Evolutionary conservation across 1,139 yeast genomes (phyloP).

Genomic region (Zygoascus hellenicus): DNA sequence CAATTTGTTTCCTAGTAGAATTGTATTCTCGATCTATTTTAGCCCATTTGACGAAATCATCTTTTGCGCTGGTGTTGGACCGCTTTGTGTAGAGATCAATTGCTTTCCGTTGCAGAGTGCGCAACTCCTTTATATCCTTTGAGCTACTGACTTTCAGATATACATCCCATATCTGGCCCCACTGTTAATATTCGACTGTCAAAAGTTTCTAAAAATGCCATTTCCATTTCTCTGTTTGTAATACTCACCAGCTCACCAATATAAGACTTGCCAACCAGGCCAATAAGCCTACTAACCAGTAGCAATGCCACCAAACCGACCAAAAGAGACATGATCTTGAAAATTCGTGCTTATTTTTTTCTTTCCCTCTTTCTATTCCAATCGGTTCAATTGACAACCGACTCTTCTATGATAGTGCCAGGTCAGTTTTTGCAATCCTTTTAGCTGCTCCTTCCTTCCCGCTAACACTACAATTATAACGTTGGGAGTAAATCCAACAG

Average conservation of each 20-base stretch:
- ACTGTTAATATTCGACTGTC: not conserved
- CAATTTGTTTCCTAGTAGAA: slow-evolving; percentile 50
- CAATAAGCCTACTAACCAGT: slow-evolving; percentile 1
- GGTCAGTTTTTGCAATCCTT: too few species aligned
- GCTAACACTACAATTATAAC: too few species aligned
- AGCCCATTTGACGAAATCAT: slow-evolving; percentile 95
- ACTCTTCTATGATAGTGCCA: too few species aligned
- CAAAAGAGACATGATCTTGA: slow-evolving; percentile 1
- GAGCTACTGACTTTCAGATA: slow-evolving; percentile 38
- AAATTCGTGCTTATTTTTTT: too few species aligned
- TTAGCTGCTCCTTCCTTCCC: too few species aligned
- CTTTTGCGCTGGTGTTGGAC: slow-evolving; percentile 72
- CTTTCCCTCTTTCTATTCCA: too few species aligned
- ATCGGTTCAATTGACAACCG: too few species aligned
- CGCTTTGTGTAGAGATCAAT: slow-evolving; percentile 47
- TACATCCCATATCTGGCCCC: slow-evolving; percentile 35
- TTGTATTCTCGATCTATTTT: slow-evolving; percentile 73
- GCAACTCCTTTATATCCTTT: slow-evolving; percentile 36
- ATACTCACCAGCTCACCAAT: slow-evolving; percentile 5
- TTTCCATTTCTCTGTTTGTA: not conserved
- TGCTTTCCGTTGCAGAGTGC: slow-evolving; percentile 43
- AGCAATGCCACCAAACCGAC: slow-evolving; percentile 8
- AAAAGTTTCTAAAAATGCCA: not conserved
- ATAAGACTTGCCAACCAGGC: slow-evolving; percentile 7
- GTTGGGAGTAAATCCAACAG: too few species aligned